Percentiles rank a stretch among this genome's conserved stretches.
Evolutionary conservation across 768 basidiomycete genomes (phyloP).

Genomic region (Russula abietina): DNA sequence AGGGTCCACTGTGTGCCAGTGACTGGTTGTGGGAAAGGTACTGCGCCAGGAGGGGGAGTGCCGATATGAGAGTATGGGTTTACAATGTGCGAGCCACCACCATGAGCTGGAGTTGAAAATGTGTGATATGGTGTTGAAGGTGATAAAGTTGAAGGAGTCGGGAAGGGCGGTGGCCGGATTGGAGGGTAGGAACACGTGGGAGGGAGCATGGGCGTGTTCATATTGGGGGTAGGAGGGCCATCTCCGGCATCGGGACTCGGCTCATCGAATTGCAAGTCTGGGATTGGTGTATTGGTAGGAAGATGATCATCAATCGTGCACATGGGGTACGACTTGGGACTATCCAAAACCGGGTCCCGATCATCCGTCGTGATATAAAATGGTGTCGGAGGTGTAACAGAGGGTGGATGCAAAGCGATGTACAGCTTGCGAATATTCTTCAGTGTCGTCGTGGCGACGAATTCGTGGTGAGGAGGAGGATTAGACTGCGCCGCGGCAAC

Average conservation of each 20-base stretch:
- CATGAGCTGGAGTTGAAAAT: too few relatives aligned
- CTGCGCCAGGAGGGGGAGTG: not conserved
- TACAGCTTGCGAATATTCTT: constrained; percentile 12
- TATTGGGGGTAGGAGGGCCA: not conserved
- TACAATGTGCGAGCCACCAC: too few relatives aligned
- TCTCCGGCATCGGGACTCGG: not conserved
- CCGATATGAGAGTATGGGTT: not conserved
- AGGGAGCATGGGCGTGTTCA: too few relatives aligned
- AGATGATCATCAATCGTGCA: not conserved
- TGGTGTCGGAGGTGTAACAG: too few relatives aligned
- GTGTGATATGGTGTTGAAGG: not conserved
- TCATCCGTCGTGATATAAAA: not conserved
- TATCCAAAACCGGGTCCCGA: not conserved
- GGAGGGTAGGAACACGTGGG: too few relatives aligned
- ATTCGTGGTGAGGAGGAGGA: not conserved
- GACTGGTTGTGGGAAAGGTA: not conserved
- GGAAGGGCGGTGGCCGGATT: not conserved
- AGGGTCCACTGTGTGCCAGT: not conserved
- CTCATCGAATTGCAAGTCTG: not conserved
- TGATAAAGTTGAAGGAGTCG: not conserved
- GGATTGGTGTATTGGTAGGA: not conserved
- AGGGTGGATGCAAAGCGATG: not conserved
- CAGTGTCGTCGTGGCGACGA: not conserved
- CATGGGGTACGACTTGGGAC: not conserved
- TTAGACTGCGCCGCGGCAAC: not conserved